phyloP scores from a whole-genome alignment of 352 stramenopile species.

The Globisporangium rhizosaccharum region DNA sequence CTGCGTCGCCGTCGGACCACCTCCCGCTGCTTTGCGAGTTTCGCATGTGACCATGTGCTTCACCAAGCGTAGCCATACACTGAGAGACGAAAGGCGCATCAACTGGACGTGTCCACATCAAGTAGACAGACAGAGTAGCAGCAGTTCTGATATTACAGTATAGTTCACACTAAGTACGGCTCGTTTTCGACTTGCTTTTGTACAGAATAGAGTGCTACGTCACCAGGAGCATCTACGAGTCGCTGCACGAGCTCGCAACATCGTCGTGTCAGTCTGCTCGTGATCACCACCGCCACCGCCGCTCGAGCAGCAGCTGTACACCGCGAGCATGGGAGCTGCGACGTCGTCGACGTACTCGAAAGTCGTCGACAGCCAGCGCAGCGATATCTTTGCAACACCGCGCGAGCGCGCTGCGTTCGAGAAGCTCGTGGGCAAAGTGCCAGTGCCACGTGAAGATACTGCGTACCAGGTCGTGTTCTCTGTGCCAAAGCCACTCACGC shows the following conservation, averaged over 20 bases:
- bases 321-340: conserved; percentile 33
- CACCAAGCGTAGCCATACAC: not conserved
- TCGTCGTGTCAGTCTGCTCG: too few relatives aligned
- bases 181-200: too few relatives aligned
- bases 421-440: conserved; percentile 55
- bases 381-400: conserved; percentile 38
- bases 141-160: not conserved
- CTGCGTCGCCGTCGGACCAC: conserved; percentile 69
- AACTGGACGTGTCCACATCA: not conserved
- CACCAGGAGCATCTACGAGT: too few relatives aligned
- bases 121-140: not conserved
- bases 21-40: conserved; percentile 72
- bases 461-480: conserved; percentile 50
- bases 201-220: too few relatives aligned
- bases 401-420: conserved; percentile 60
- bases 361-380: conserved; percentile 10
- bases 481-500: conserved; percentile 30
- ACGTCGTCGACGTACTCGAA: conserved; percentile 22
- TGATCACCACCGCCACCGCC: too few relatives aligned
- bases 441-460: conserved; percentile 41
- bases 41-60: conserved; percentile 13
- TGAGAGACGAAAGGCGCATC: not conserved
- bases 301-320: not conserved
- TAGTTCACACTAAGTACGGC: too few relatives aligned
- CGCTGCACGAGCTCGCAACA: too few relatives aligned